Evolutionary conservation across 2,329 filamentous ascomycete species (phyloP).

Genomic region (Cladosporium sp.): DNA sequence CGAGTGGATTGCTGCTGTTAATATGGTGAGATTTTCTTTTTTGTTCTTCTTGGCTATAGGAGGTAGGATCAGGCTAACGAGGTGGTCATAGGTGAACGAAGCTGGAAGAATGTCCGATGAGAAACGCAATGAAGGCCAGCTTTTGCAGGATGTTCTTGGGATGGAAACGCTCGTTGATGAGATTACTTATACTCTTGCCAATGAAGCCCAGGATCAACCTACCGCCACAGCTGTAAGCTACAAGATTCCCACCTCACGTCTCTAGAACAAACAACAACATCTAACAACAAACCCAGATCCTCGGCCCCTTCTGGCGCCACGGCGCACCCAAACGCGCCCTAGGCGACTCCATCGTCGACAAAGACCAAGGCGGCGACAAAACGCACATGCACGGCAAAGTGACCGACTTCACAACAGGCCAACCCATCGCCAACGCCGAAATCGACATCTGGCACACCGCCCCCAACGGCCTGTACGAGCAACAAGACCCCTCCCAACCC

Average conservation of each 20-base stretch:
- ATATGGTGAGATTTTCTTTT: conserved; percentile 32
- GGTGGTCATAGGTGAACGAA: conserved; percentile 48
- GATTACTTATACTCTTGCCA: conserved; percentile 65
- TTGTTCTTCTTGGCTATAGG: no score
- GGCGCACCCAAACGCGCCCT: conserved; percentile 66
- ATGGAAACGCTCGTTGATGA: conserved; percentile 64
- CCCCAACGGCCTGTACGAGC: conserved; percentile 64
- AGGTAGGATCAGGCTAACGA: neutral
- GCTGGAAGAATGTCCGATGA: conserved; percentile 59
- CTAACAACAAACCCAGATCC: conserved; percentile 42
- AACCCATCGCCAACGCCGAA: conserved; percentile 60
- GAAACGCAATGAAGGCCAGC: conserved; percentile 59
- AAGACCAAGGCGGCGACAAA: conserved; percentile 48
- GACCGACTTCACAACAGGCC: conserved; percentile 54
- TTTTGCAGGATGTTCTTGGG: conserved; percentile 55
- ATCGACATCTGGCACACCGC: conserved; percentile 78
- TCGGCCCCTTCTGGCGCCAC: conserved; percentile 79
- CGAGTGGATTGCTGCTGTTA: conserved; percentile 54
- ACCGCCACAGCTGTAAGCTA: conserved; percentile 59
- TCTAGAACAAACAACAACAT: neutral
- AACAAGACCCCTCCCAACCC: conserved; percentile 65
- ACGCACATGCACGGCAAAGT: conserved; percentile 62
- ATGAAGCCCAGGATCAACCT: conserved; percentile 44
- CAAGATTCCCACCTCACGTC: neutral
- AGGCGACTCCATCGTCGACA: conserved; percentile 59